phyloP scores from a whole-genome alignment of 495 filamentous ascomycete genomes.

The Tirmania nivea region DNA sequence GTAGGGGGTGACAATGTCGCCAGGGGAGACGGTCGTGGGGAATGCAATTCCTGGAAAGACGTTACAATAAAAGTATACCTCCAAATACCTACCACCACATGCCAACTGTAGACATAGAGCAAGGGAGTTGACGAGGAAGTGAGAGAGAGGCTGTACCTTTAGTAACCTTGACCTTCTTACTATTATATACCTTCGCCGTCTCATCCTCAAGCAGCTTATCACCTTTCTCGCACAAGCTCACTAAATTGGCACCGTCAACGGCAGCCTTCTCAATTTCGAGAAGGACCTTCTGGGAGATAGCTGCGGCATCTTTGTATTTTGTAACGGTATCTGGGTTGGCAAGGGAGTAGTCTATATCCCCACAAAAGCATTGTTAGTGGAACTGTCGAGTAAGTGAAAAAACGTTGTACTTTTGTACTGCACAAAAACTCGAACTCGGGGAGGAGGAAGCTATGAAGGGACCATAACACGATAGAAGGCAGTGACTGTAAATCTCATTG shows the following conservation, averaged over 20 bases:
- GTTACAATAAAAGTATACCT: neutral
- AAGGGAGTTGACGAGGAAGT: neutral
- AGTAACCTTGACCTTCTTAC: slow-evolving; percentile 56
- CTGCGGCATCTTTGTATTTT: slow-evolving; percentile 92
- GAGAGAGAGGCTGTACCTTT: slow-evolving; percentile 40
- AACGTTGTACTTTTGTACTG: no score
- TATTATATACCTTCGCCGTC: slow-evolving; percentile 86
- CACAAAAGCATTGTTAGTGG: neutral
- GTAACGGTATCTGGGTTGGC: slow-evolving; percentile 94
- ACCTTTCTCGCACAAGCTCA: slow-evolving; percentile 81
- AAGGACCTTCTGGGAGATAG: slow-evolving; percentile 86
- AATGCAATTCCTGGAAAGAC: slow-evolving; percentile 49
- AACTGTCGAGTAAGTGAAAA: neutral
- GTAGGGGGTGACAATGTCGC: slow-evolving; percentile 87
- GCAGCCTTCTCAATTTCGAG: slow-evolving; percentile 66
- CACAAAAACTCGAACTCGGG: no score
- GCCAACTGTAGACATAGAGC: neutral
- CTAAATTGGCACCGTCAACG: slow-evolving; percentile 68
- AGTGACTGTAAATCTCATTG: no score
- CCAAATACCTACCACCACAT: neutral
- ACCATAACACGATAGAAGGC: no score
- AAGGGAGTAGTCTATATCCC: slow-evolving; percentile 58
- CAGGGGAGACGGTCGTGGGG: slow-evolving; percentile 88
- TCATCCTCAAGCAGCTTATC: slow-evolving; percentile 90
- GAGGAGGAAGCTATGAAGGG: no score